Evolutionary conservation across 768 basidiomycete genomes (phyloP), one percentile per base, ranked within the genome.

Genomic region (Collybiopsis confluens): DNA sequence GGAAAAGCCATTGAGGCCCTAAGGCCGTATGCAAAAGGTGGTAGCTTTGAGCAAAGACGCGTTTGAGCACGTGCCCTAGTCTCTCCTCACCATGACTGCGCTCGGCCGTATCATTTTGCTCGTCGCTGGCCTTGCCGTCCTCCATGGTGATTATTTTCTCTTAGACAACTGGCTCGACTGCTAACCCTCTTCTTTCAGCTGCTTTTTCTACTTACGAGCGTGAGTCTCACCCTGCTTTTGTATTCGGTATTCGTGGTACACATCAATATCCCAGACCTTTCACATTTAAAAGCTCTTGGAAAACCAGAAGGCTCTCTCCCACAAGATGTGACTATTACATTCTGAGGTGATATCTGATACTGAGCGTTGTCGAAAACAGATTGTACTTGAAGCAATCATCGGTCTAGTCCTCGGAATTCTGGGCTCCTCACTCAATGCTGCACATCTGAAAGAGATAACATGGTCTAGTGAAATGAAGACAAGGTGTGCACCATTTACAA

Each of bases 391-490:
- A 66, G 79, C 83, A 10, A 60, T 90, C 21, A 41, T 82, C 49
- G 80, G 83, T 1, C 73, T 92, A 18, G 59, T 83, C n/a, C 56
- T 87, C 9, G 89, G 90, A 20, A 84, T 81, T 18, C 54, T 91
- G 2, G 91, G 90, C 6, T 87, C 88, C 28, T 80, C 82, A n/a
- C 61, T 89, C 55, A 85, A 79, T 58, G 77, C 86, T 6, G 81
- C 89, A 1, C 65, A 74, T 28, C 69, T 92, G 30, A 90, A 86
- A 60, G 88, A 92, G 61, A 89, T 92, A 55, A 86, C 87, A 30
- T 94, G 90, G 92, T 81, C 89, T 16, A 90, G 88, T 60, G 91
- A 95, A 70, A 93, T 93, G 91, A 80, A 79, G 61, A 85, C 79
- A 64, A 78, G 85, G 91, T 91, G 60, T 59, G 82, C 68, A 16